phyloP scores from a whole-genome alignment of 352 stramenopile species.

The Globisporangium echinulatum region DNA sequence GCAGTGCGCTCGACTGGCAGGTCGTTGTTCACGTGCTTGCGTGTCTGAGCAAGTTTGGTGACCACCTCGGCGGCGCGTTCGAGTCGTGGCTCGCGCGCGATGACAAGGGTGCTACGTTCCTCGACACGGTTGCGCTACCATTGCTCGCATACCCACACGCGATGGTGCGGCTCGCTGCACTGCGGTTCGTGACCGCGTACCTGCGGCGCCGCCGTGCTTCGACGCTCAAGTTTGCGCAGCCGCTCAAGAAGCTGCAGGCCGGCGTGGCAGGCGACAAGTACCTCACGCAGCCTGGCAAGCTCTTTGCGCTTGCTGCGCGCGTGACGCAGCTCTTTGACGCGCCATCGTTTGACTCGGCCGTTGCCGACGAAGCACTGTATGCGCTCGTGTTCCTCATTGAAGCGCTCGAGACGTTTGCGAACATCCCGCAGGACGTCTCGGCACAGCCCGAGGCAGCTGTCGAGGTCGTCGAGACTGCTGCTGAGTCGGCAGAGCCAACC shows the following conservation, averaged over 20 bases:
- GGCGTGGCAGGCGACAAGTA: slow-evolving; percentile 35
- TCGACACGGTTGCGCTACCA: slow-evolving; percentile 43
- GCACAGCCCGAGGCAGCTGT: slow-evolving; percentile 12
- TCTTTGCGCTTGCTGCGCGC: slow-evolving; percentile 54
- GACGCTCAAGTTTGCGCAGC: slow-evolving; percentile 35
- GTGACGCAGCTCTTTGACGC: slow-evolving; percentile 71
- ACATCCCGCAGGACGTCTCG: slow-evolving; percentile 61
- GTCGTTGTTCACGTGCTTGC: slow-evolving; percentile 55
- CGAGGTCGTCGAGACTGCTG: slow-evolving; percentile 8
- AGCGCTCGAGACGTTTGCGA: slow-evolving; percentile 39
- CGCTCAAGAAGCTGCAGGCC: slow-evolving; percentile 27
- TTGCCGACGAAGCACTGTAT: slow-evolving; percentile 50
- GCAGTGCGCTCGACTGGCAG: slow-evolving; percentile 44
- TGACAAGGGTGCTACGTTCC: slow-evolving; percentile 18
- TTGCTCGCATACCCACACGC: slow-evolving; percentile 74
- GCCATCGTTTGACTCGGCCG: slow-evolving; percentile 34
- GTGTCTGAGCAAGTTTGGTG: slow-evolving; percentile 57
- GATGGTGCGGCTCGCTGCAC: slow-evolving; percentile 56
- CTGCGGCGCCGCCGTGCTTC: slow-evolving; percentile 33
- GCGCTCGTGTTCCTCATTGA: slow-evolving; percentile 57
- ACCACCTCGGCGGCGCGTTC: slow-evolving; percentile 48
- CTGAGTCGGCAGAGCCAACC: background rate
- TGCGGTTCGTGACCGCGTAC: slow-evolving; percentile 63
- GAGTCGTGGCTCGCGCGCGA: slow-evolving; percentile 51
- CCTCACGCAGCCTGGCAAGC: slow-evolving; percentile 41